Conservation (phyloP, 83 land plant species). For the Isoetes engelmannii region DNA sequence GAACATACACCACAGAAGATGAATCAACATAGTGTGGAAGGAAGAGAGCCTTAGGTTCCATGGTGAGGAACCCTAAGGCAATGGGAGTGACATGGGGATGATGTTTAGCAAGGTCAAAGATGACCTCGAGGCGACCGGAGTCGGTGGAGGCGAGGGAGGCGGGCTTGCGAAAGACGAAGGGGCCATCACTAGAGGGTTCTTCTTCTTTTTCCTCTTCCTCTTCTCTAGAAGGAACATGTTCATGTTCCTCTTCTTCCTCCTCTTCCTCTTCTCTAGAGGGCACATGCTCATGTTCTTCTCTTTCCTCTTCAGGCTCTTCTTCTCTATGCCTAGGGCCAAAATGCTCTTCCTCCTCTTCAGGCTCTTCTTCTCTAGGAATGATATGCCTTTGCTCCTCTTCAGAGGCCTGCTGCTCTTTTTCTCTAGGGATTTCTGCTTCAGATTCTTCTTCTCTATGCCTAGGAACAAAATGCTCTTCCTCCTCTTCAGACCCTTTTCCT, state of each 20-base stretch:
- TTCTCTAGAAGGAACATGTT: neutral
- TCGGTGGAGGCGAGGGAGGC: neutral
- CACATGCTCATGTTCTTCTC: neutral
- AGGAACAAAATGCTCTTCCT: neutral
- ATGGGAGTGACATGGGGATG: neutral
- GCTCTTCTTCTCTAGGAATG: neutral
- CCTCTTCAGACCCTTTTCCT: neutral
- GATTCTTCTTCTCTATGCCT: neutral
- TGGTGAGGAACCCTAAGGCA: neutral
- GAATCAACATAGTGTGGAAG: constrained; percentile 7
- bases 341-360: neutral
- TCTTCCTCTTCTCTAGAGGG: neutral
- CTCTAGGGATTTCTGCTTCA: neutral
- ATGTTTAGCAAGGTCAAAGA: neutral
- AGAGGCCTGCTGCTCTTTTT: neutral
- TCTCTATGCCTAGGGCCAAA: neutral
- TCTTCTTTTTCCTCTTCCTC: too few species aligned
- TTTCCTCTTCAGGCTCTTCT: neutral
- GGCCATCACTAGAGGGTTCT: neutral
- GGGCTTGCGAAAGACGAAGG: neutral
- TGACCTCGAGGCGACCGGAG: neutral
- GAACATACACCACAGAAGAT: neutral
- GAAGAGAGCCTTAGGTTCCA: constrained; percentile 10
- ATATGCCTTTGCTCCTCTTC: neutral
- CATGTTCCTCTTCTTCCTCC: neutral